Percentiles rank a stretch among this genome's conserved stretches.
Evolutionary conservation across 805 yeast species (phyloP).

Genomic region (Starmerella potacharoeniae): DNA sequence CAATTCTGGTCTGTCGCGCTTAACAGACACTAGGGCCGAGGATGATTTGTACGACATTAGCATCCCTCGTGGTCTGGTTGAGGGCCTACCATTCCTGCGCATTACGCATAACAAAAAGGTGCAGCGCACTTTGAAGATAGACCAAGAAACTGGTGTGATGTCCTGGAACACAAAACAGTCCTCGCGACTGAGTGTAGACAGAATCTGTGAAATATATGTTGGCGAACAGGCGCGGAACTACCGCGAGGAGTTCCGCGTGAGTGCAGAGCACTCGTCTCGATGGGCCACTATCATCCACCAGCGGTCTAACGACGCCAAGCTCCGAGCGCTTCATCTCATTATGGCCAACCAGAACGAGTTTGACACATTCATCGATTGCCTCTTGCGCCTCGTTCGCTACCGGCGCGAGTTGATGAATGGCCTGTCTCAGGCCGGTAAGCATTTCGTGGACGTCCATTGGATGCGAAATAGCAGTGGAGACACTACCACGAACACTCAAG

Average conservation of each 20-base stretch:
- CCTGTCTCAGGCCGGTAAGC: conserved; percentile 49
- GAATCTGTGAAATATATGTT: conserved; percentile 48
- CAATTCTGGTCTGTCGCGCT: conserved; percentile 20
- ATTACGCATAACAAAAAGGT: conserved; percentile 61
- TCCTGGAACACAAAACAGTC: conserved; percentile 44
- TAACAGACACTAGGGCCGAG: neutral
- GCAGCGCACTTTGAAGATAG: conserved; percentile 45
- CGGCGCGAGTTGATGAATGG: conserved; percentile 54
- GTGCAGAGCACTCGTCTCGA: conserved; percentile 47
- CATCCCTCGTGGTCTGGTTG: conserved; percentile 16
- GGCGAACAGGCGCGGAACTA: conserved; percentile 72
- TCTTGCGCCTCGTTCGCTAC: conserved; percentile 43
- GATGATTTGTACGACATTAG: neutral
- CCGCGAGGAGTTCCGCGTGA: conserved; percentile 70
- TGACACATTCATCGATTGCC: conserved; percentile 43
- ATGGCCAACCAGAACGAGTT: conserved; percentile 45
- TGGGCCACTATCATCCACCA: conserved; percentile 80
- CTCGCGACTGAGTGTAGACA: conserved; percentile 43
- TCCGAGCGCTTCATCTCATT: conserved; percentile 70
- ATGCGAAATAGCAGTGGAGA: conserved; percentile 15
- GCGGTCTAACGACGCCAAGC: conserved; percentile 44
- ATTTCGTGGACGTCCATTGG: conserved; percentile 59
- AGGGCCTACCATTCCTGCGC: conserved; percentile 52
- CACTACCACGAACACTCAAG: conserved; percentile 3
- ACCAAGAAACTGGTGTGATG: conserved; percentile 43